These are phyloP conservation scores for Geosiphon pyriformis DNA, from an alignment of 192 early-diverging fungal genomes.

Conservation along the genomic window DNA sequence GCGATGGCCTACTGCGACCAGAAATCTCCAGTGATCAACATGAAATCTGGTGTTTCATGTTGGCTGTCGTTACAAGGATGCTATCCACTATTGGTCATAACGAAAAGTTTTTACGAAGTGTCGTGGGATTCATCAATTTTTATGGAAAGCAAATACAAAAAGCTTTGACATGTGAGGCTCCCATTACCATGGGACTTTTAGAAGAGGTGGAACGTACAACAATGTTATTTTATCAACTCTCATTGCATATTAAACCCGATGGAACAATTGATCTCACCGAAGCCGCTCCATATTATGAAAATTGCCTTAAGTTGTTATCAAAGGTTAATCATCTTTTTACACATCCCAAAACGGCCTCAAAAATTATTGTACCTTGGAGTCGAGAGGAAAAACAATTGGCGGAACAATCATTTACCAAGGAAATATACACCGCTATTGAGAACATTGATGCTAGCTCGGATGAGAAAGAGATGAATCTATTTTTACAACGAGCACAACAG, in stretches of 20 bases:
- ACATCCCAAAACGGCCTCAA: constrained; percentile 27
- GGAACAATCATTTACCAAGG: neutral
- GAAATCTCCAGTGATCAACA: constrained; percentile 31
- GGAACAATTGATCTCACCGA: constrained; percentile 24
- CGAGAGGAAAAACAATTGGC: constrained; percentile 15
- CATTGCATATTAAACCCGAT: constrained; percentile 32
- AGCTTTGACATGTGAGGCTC: constrained; percentile 35
- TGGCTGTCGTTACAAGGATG: constrained; percentile 40
- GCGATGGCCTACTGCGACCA: constrained; percentile 1
- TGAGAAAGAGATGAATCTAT: constrained; percentile 13
- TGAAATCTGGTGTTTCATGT: constrained; percentile 46
- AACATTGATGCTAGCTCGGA: neutral
- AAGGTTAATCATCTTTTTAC: constrained; percentile 36
- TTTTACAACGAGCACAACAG: constrained; percentile 15
- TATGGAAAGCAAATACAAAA: constrained; percentile 41
- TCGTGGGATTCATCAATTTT: constrained; percentile 43
- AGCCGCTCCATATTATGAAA: constrained; percentile 30
- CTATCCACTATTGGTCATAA: constrained; percentile 34
- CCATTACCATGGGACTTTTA: constrained; percentile 35
- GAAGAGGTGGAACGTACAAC: constrained; percentile 50
- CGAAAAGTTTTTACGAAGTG: constrained; percentile 32
- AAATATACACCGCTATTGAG: constrained; percentile 5
- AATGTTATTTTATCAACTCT: constrained; percentile 45
- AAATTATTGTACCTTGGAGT: neutral
- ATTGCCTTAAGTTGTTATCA: constrained; percentile 31